Base-by-base conservation (phyloP, 148 eudicot genomes). In the Vaccinium myrtillus region DNA sequence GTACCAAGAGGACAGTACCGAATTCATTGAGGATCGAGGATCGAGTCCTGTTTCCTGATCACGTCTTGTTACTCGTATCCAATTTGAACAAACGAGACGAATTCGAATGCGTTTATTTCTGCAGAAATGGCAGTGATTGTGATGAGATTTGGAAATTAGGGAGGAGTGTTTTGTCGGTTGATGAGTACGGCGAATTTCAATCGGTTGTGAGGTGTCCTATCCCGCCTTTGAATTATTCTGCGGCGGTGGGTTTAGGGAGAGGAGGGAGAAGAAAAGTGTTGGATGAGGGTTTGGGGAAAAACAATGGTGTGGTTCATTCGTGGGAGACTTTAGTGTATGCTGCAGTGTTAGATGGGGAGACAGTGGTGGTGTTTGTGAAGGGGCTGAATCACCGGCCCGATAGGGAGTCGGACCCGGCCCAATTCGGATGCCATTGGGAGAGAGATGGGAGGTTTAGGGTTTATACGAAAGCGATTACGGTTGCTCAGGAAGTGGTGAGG, bases 401-500 rank as follows among this genome's bases (percentile, higher is more conserved):
- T 59, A 89, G 91, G 80, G 91, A 90, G 82, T 93, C 96, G 0
- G 92, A 95, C 84, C 93, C 98, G 2, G 84, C 51, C 46, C 89
- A 75, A 39, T 95, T 97, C 85, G 90, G 83, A 54, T 97, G 99
- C 82, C 92, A 87, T 74, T 97, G 88, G 84, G 87, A 87, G 23
- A 82, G 50, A 11, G 86, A 83, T 16, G 73, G 80, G 23, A 84
- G 79, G 6, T 80, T 43, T 82, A 78, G 27, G 78, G 80, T 90
- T 50, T 89, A 80, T 11, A 83, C 95, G 0, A 87, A 75, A 75
- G 98, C 99, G 19, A 78, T 91, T 14, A 89, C 91, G 2, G 99
- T 96, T 25, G 98, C 95, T 58, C 99, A 97, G 81, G 99, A 97
- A 84, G 93, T 95, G 16, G 91, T 97, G 83, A 89, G 98, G 86